Percentiles rank a stretch among this genome's conserved stretches.
phyloP scores from a whole-genome alignment of 2,329 filamentous ascomycete genomes.

The Venturia pyrina region DNA sequence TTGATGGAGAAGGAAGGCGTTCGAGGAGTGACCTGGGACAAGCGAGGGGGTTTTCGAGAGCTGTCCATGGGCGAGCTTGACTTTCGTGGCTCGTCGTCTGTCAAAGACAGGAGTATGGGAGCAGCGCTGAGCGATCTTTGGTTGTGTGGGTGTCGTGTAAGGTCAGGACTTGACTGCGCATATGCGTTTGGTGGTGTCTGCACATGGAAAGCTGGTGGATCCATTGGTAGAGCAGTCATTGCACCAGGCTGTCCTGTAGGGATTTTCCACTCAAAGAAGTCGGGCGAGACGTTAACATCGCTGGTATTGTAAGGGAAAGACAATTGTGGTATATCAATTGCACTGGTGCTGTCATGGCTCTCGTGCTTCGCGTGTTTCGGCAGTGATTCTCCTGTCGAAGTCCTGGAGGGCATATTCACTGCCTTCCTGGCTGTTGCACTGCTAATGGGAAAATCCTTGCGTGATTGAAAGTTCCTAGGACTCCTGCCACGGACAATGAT shows the following conservation, averaged over 20 bases:
- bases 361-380: neutral
- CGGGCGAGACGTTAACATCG: conserved; percentile 31
- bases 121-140: conserved; percentile 24
- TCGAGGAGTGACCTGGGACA: neutral
- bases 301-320: conserved; percentile 31
- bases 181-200: conserved; percentile 28
- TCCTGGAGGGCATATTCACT: conserved; percentile 21
- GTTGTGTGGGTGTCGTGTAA: conserved; percentile 29
- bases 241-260: conserved; percentile 26
- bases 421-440: conserved; percentile 41
- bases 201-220: conserved; percentile 24
- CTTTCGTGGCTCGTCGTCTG: conserved; percentile 43
- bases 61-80: conserved; percentile 22
- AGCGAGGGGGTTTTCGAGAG: conserved; percentile 16
- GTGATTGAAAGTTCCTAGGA: conserved; percentile 86
- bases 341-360: conserved; percentile 2
- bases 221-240: conserved; percentile 33
- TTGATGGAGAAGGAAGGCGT: conserved; percentile 11
- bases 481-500: conserved; percentile 91
- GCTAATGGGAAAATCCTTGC: conserved; percentile 84
- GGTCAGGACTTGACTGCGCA: conserved; percentile 44
- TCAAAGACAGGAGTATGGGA: conserved; percentile 45
- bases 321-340: conserved; percentile 24
- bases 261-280: conserved; percentile 36
- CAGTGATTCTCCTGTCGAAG: conserved; percentile 24